phyloP scores from a whole-genome alignment of 2,329 filamentous ascomycete species.

The Lachnellula suecica region DNA sequence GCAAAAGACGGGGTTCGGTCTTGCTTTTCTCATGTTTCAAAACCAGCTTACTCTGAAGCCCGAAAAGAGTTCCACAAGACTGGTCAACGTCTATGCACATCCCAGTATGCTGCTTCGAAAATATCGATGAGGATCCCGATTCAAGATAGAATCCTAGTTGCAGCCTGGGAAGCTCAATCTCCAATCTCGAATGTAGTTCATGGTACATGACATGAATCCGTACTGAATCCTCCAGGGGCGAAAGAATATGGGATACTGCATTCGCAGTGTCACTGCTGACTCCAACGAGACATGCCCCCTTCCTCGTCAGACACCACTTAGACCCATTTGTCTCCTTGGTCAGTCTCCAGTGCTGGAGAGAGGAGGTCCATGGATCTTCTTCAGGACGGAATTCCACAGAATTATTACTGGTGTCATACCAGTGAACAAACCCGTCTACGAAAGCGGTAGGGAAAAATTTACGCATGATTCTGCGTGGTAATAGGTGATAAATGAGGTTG shows the following conservation, averaged over 20 bases:
- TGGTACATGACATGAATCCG: slow-evolving; percentile 1
- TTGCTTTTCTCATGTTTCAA: slow-evolving; percentile 32
- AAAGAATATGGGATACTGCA: slow-evolving; percentile 1
- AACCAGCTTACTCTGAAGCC: slow-evolving; percentile 48
- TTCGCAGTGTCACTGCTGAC: slow-evolving; percentile 5
- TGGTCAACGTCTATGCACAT: slow-evolving; percentile 47
- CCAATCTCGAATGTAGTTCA: not conserved
- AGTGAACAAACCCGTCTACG: slow-evolving; percentile 13
- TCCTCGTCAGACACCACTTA: not conserved
- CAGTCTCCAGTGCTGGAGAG: slow-evolving; percentile 8
- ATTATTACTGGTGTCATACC: slow-evolving; percentile 3
- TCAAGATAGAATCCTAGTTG: slow-evolving; percentile 44
- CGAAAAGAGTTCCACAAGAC: slow-evolving; percentile 44
- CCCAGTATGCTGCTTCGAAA: slow-evolving; percentile 46
- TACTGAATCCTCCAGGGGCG: not conserved
- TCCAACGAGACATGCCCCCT: slow-evolving; percentile 4
- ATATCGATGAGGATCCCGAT: slow-evolving; percentile 27
- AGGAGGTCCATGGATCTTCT: slow-evolving; percentile 6
- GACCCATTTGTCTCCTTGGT: not conserved
- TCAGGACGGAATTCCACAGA: slow-evolving; percentile 6
- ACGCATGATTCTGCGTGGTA: slow-evolving; percentile 9
- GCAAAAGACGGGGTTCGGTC: slow-evolving; percentile 35
- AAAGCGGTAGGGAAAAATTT: slow-evolving; percentile 9
- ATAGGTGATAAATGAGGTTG: slow-evolving; percentile 5
- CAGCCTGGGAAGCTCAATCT: slow-evolving; percentile 44